phyloP scores from a whole-genome alignment of 2,329 filamentous ascomycete genomes.

The Neofusicoccum sp. region DNA sequence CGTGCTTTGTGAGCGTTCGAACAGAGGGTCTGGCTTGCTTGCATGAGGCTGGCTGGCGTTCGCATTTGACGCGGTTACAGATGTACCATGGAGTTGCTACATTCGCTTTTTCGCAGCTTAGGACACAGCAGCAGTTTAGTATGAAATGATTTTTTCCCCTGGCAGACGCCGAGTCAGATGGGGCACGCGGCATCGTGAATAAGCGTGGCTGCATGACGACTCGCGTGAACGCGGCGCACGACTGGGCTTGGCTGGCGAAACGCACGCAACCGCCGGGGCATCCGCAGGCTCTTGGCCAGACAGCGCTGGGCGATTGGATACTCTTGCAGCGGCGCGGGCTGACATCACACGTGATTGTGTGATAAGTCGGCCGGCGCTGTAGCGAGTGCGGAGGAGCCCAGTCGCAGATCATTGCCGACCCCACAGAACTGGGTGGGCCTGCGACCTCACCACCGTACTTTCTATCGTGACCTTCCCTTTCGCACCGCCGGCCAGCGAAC shows the following conservation, averaged over 20 bases:
- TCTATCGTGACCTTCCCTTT: constrained; percentile 19
- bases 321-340: neutral
- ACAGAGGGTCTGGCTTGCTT: constrained; percentile 9
- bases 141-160: neutral
- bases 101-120: constrained; percentile 14
- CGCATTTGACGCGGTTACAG: constrained; percentile 14
- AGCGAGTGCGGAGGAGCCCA: constrained; percentile 8
- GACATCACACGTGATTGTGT: constrained; percentile 7
- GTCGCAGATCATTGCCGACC: constrained; percentile 18
- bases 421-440: constrained; percentile 10
- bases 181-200: neutral
- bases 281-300: neutral
- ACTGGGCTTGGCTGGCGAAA: neutral
- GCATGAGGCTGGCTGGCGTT: constrained; percentile 17
- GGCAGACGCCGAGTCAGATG: neutral
- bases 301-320: constrained; percentile 1
- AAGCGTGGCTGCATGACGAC: neutral
- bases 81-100: constrained; percentile 13
- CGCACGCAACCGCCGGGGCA: neutral
- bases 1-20: constrained; percentile 11
- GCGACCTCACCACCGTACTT: constrained; percentile 18
- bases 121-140: constrained; percentile 10
- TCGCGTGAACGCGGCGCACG: neutral
- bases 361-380: too few relatives aligned
- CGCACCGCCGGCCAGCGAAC: neutral